Base-by-base conservation (phyloP, 2,329 filamentous ascomycete species). In the Myrmaecium sp. region DNA sequence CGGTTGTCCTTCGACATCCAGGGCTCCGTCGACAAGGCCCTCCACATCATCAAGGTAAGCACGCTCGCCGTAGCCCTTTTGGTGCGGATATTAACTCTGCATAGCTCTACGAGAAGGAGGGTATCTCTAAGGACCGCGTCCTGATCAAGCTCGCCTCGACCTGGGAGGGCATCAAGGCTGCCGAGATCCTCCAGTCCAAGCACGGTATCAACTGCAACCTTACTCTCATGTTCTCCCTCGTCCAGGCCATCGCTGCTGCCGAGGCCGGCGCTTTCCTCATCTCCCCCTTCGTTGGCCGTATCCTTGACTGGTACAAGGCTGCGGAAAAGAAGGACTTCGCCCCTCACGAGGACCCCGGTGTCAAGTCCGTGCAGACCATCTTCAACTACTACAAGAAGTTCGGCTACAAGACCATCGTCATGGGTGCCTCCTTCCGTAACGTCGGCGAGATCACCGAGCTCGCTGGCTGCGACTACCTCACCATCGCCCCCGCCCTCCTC, bases 331-430 rank as follows among this genome's bases (percentile, higher is more conserved):
- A 91, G 71, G 79, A 89, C 42, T 98, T 84, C 74, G 49, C 66
- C 54, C 70, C 82, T 56, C 64, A 79, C 58, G 80, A 92, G 57
- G 89, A 98, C 66, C 89, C 89, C 31, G 89, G 89, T 66, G 89
- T 98, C 58, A 70, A 81, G 64, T 86, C 78, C 40, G 89, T 98
- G 51, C 69, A 86, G 69, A 53, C 48, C 58, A 98, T 98, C 66
- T 98, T 77, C 74, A 89, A 98, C 73, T 98, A 98, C 80, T 98
- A 98, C 78, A 98, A 98, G 81, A 95, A 95, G 71, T 81, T 65
- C 58, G 82, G 79, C 57, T 94, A 98, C 76, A 93, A 92, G 48
- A 98, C 89, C 57, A 94, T 95, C 46, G 89, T 98, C 61, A 98
- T 98, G 89, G 89, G 89, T 51, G 89, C 89, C 43, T 94, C 84